Evolutionary conservation across 805 yeast genomes (phyloP), one percentile per base, ranked within the genome.

Genomic region (Lipomyces sp.): DNA sequence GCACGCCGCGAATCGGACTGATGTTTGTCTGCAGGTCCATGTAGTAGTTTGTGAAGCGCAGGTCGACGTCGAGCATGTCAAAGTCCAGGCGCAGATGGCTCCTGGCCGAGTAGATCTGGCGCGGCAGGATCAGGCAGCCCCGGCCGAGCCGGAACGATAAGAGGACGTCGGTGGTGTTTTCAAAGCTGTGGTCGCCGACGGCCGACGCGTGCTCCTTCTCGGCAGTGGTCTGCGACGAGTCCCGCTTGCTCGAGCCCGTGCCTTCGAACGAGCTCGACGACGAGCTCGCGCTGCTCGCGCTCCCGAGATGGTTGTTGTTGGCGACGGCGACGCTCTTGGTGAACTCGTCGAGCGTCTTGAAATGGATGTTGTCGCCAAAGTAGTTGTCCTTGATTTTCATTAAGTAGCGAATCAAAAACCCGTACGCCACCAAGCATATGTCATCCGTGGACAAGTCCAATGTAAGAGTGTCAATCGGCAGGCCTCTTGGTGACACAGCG

Each of bases 11-110:
- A 2, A 82, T 65, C 0, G 90, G 87, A 11, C 84, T 74, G 35
- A 82, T 72, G 57, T 86, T 81, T 1, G 84, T 84, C 62, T 88
- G 91, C 54, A 91, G 65, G 63, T 91, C 96, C 96, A 93, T 90
- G 63, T 91, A 93, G 66, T 85, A 93, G 61, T 88, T 86, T 16
- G 91, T 84, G 67, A 88, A 84, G 48, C 98, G 72, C n/a, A 87
- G 72, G 64, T 89, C 97, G 24, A 86, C 77, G 55, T 82, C 87
- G 38, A 90, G 70, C 18, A 75, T 72, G 21, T 82, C 81, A 60
- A 88, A 82, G 36, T 75, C 74, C 0, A 90, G 64, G 0, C 84
- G 80, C 21, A 85, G 61, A 62, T 82, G 83, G 0, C 84, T 75
- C 13, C 74, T 70, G 33, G 81, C 74, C 49, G 83, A 81, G 63